A percentile compares a stretch with the other conserved stretches of the same genome.
Conservation (phyloP, 345 rosid genomes). For the Syzygium grande region DNA sequence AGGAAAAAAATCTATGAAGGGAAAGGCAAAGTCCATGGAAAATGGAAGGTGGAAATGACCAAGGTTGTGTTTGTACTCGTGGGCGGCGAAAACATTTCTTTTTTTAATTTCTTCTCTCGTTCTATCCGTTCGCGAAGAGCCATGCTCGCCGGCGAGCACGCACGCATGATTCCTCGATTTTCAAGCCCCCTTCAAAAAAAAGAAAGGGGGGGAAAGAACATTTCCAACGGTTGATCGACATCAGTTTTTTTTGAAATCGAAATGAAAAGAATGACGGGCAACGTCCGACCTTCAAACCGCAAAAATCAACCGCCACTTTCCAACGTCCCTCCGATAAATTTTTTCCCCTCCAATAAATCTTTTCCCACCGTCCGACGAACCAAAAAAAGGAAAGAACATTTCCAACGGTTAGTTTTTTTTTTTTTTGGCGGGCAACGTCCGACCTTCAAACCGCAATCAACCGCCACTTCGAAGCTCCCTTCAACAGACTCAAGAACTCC, state of each 20-base stretch:
- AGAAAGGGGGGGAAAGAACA: no score
- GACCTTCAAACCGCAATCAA: neutral
- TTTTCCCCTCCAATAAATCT: no score
- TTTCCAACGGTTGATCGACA: no score
- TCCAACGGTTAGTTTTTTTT: neutral
- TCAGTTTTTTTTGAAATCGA: no score
- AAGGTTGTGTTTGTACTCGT: accelerated
- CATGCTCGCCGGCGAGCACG: no score
- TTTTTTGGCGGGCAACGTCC: neutral
- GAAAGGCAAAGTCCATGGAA: neutral
- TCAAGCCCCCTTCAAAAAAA: neutral
- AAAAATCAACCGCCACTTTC: no score
- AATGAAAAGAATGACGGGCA: no score
- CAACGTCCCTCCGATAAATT: no score
- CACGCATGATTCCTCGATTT: neutral
- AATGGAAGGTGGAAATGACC: neutral
- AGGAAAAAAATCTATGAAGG: no score
- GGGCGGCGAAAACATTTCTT: no score
- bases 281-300: no score
- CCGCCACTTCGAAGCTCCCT: neutral
- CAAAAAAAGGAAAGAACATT: neutral
- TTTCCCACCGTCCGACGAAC: neutral
- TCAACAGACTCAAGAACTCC: neutral
- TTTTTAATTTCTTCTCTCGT: neutral
- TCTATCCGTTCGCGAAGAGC: neutral